Evolutionary conservation across 768 basidiomycete species (phyloP).

Genomic region (Tulasnella sp.): DNA sequence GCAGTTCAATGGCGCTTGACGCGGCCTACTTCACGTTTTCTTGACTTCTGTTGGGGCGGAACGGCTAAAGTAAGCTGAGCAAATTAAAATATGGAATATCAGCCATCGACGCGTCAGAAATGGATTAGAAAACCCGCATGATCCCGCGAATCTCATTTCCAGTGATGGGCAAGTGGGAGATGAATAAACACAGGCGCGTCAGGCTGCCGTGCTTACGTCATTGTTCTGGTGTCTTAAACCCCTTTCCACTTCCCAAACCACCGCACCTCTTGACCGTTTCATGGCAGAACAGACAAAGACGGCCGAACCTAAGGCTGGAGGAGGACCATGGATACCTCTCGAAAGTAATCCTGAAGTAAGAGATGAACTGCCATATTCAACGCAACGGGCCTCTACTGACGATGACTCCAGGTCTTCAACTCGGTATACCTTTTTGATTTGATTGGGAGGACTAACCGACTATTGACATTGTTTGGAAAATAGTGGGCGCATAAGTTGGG

Average conservation of each 20-base stretch:
- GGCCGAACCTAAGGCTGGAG: neutral
- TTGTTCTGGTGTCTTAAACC: too few relatives aligned
- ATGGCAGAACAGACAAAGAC: neutral
- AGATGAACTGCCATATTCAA: neutral
- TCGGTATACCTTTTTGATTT: conserved; percentile 1
- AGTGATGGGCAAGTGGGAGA: too few relatives aligned
- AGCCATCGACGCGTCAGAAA: too few relatives aligned
- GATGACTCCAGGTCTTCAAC: conserved; percentile 20
- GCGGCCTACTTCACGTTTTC: neutral
- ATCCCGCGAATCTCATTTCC: too few relatives aligned
- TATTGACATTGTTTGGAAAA: conserved; percentile 1
- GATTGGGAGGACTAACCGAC: conserved; percentile 42
- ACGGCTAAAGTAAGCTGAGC: conserved; percentile 4
- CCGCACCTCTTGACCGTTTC: too few relatives aligned
- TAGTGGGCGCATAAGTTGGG: conserved; percentile 68
- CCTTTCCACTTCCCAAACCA: too few relatives aligned
- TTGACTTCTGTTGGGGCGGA: neutral
- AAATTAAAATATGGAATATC: neutral
- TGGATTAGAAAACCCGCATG: too few relatives aligned
- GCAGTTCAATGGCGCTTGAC: neutral
- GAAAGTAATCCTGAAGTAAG: conserved; percentile 59
- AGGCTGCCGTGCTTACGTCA: too few relatives aligned
- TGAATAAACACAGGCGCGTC: too few relatives aligned
- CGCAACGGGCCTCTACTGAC: neutral
- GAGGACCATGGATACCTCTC: conserved; percentile 58